Evolutionary conservation across 768 basidiomycete genomes (phyloP).

Genomic region (Solioccasus polychromus): DNA sequence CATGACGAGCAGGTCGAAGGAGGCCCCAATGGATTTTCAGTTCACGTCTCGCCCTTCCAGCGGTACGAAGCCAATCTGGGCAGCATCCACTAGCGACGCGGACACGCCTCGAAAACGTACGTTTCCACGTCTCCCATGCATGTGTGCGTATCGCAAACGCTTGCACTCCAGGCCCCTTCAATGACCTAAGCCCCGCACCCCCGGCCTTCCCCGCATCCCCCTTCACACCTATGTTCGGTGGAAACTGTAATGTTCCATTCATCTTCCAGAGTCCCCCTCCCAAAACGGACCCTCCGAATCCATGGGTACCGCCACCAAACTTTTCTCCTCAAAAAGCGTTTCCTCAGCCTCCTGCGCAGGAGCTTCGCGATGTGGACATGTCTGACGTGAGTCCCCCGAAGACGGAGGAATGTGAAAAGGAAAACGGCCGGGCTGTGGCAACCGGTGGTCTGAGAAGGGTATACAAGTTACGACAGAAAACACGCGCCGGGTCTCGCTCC

Average conservation of each 20-base stretch:
- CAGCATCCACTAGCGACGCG: slow-evolving; percentile 39
- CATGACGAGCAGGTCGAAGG: slow-evolving; percentile 53
- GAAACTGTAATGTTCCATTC: slow-evolving; percentile 69
- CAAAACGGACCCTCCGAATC: slow-evolving; percentile 40
- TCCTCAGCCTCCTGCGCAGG: slow-evolving; percentile 41
- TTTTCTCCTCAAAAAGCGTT: slow-evolving; percentile 62
- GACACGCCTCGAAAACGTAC: slow-evolving; percentile 68
- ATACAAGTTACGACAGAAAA: slow-evolving; percentile 57
- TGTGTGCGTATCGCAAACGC: slow-evolving; percentile 23
- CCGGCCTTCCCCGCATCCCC: slow-evolving; percentile 35
- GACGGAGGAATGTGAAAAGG: slow-evolving; percentile 38
- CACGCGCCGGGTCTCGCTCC: slow-evolving; percentile 31
- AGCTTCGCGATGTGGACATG: slow-evolving; percentile 74
- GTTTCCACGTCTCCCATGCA: slow-evolving; percentile 32
- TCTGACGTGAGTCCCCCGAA: slow-evolving; percentile 63
- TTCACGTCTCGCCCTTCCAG: slow-evolving; percentile 67
- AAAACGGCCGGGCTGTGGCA: slow-evolving; percentile 51
- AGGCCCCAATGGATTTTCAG: slow-evolving; percentile 89
- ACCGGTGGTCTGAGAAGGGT: slow-evolving; percentile 65
- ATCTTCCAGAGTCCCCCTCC: slow-evolving; percentile 59
- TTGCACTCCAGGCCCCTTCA: slow-evolving; percentile 39
- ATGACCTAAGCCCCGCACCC: slow-evolving; percentile 40
- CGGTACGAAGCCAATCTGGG: slow-evolving; percentile 58
- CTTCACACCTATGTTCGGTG: slow-evolving; percentile 54
- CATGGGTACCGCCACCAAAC: slow-evolving; percentile 65